Evolutionary conservation across 1,284 basidiomycete genomes (phyloP).

Genomic region (Ceratorhiza oryzae-sativae): DNA sequence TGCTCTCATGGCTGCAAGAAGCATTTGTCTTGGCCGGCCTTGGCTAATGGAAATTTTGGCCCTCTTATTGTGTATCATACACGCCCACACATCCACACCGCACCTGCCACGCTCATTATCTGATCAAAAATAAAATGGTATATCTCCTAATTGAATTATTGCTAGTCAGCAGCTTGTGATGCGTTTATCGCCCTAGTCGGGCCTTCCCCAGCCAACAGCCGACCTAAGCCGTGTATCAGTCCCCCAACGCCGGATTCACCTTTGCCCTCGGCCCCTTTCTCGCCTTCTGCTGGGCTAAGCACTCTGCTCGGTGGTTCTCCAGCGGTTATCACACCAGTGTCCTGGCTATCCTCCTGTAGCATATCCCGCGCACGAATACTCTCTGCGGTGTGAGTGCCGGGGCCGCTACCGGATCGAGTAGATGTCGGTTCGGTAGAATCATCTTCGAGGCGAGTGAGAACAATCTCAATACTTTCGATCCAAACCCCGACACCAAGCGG

Average conservation of each 20-base stretch:
- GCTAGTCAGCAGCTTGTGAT: constrained; percentile 19
- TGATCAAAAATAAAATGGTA: not conserved
- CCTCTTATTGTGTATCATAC: too few species aligned
- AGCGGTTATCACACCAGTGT: not conserved
- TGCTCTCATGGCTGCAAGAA: too few species aligned
- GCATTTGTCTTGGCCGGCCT: too few species aligned
- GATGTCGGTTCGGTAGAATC: constrained; percentile 27
- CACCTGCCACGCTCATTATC: not conserved
- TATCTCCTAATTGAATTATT: not conserved
- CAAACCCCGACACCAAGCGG: constrained; percentile 71
- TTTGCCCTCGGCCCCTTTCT: not conserved
- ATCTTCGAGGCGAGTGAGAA: constrained; percentile 21
- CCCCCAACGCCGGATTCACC: constrained; percentile 22
- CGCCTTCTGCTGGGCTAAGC: not conserved
- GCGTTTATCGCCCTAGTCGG: not conserved
- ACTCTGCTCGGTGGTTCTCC: constrained; percentile 17
- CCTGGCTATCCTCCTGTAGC: not conserved
- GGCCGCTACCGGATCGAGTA: constrained; percentile 8
- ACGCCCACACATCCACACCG: too few species aligned
- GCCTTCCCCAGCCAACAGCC: constrained; percentile 27
- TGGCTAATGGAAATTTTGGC: too few species aligned
- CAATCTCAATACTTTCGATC: constrained; percentile 69
- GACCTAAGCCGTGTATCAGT: constrained; percentile 8
- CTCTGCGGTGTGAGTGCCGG: not conserved
- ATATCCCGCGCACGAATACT: not conserved